Base-by-base conservation (phyloP, 2,329 filamentous ascomycete genomes). In the Clarireedia monteithiana region DNA sequence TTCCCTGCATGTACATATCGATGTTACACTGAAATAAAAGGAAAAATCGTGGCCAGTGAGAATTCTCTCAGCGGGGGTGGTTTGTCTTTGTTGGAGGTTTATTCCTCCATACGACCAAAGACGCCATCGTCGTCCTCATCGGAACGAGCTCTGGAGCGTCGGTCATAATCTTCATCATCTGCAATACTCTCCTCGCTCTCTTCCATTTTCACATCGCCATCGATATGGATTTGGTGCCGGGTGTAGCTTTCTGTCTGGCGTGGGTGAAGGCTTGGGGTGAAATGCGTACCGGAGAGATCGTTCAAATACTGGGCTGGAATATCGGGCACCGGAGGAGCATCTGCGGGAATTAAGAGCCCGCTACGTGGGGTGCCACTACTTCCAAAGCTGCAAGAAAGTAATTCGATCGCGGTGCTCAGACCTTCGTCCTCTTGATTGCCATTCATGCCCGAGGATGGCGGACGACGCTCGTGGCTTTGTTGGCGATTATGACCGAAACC, bases 51-150 rank as follows among this genome's bases (percentile, higher is more conserved):
- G 46, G 34, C 40, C 27, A 47, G 55, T 34, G 27, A 15, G 26
- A n/a, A 14, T 36, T 15, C 36, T 44, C 6, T 50, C 53, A 44
- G 50, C 36, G 9, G 53, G 27, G 17, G 36, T 26, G 40, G 52
- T 39, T n/a, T 48, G 45, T 27, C 49, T 27, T 45, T 24, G 42
- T 10, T 27, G 30, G 38, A 44, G 20, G 24, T 48, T 71, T 78
- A 94, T 72, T 95, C 90, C 73, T 99, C 94, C 92, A 97, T 97
- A 64, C 84, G 83, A 56, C 91, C 91, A 76, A 99, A 99, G 66
- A 97, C 88, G 68, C 91, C 91, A 63, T 96, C 91, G 63, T 97
- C 92, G 60, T 95, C 91, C 65, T 96, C 91, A 65, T 95, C 89
- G 70, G 84, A 86, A 60, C 86, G 81, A 50, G 81, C 81, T 55